phyloP scores from a whole-genome alignment of 352 stramenopile genomes.

The Globisporangium rhizosaccharum region DNA sequence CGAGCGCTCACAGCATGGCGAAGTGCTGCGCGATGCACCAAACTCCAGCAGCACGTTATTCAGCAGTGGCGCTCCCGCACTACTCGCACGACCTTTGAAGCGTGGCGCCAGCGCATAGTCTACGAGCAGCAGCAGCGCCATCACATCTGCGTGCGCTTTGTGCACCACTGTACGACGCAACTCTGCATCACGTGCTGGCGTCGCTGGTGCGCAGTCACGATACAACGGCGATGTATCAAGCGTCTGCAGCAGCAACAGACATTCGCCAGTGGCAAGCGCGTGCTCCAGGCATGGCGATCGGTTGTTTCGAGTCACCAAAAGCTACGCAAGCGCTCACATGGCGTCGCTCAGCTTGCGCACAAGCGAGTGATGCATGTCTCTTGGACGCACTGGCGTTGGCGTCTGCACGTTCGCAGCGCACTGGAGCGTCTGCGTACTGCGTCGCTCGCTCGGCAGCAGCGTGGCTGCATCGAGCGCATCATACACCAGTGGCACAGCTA shows the following conservation, averaged over 20 bases:
- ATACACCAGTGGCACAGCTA: not conserved
- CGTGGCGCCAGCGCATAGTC: conserved; percentile 27
- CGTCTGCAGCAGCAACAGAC: conserved; percentile 1
- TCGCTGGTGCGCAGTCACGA: no score
- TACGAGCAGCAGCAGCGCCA: conserved; percentile 10
- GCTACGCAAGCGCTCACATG: not conserved
- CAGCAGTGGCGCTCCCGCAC: not conserved
- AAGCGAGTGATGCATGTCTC: not conserved
- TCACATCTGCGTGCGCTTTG: conserved; percentile 28
- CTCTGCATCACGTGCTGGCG: no score
- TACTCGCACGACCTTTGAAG: conserved; percentile 12
- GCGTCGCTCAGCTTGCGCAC: not conserved
- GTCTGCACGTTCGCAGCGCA: not conserved
- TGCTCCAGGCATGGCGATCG: not conserved
- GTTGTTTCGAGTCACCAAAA: not conserved
- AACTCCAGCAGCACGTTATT: not conserved
- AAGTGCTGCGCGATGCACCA: not conserved
- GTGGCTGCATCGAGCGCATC: not conserved
- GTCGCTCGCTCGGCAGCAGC: not conserved
- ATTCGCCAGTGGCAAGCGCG: not conserved
- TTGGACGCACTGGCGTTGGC: conserved; percentile 9
- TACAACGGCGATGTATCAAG: not conserved
- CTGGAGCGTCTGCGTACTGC: not conserved
- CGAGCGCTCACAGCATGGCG: conserved; percentile 5
- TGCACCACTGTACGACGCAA: conserved; percentile 16